Conservation (phyloP, 208 protist genomes). For the Tritrichomonas foetus region DNA sequence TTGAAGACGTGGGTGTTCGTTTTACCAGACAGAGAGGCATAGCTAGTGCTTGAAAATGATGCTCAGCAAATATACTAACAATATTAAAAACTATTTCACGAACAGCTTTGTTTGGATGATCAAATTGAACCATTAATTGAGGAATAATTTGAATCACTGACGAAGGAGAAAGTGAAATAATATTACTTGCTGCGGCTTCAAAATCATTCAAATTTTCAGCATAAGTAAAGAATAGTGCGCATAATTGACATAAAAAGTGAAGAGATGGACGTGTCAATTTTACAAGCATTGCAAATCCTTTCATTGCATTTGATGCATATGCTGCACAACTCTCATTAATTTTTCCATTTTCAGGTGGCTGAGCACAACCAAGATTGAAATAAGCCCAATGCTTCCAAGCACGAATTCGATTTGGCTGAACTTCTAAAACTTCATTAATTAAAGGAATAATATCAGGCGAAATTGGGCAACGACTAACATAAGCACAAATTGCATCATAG, state of each 20-base stretch:
- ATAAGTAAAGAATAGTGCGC: neutral
- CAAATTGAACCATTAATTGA: neutral
- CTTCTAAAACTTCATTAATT: neutral
- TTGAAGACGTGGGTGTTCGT: neutral
- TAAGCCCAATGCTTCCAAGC: constrained; percentile 10
- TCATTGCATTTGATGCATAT: constrained; percentile 1
- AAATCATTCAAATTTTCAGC: neutral
- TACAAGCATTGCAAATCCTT: neutral
- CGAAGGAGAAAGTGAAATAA: neutral
- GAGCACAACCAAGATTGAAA: neutral
- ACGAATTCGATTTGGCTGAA: neutral
- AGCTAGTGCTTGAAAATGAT: neutral
- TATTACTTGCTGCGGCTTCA: neutral
- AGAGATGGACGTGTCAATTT: neutral
- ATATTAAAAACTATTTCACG: neutral
- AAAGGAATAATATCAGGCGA: neutral
- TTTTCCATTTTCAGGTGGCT: neutral
- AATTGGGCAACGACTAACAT: neutral
- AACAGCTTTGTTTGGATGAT: neutral
- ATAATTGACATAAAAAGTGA: constrained; percentile 13
- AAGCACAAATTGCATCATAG: neutral
- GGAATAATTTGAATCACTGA: constrained; percentile 17
- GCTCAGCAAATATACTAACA: neutral
- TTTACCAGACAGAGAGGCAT: neutral
- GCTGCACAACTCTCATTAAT: neutral